Base-by-base conservation (phyloP, 495 filamentous ascomycete genomes). In the Penicillium desertorum region DNA sequence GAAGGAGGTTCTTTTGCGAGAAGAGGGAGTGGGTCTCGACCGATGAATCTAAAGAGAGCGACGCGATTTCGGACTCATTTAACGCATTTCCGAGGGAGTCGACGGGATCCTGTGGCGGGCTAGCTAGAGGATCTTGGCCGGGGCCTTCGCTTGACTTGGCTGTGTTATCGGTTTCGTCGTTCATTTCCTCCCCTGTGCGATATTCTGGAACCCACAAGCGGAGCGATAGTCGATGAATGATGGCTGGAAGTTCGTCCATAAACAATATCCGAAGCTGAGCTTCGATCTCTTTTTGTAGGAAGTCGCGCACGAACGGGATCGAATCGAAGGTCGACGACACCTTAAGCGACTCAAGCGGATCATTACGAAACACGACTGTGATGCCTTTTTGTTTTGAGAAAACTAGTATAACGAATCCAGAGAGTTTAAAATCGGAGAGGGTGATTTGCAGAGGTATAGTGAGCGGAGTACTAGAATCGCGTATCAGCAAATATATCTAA, bases 251-350 rank as follows among this genome's bases (percentile, higher is more conserved):
- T 70, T 98, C 94, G 58, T 98, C 94, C 91, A 98, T 97, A 69
- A 98, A 91, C 63, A 98, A 67, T 46, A 90, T 88, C 41, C 94
- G 83, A 34, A 98, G 76, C 69, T 98, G 94, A n/a, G 81, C 86
- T 73, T 98, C 94, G 64, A 98, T 98, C 55, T 93, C 95, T 65
- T 89, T 91, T 66, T 98, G 94, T 45, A 98, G 79, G 71, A 97
- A 98, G 67, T 98, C 93, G 54, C 93, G 86, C 53, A 98, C 93
- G 63, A 98, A 98, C 10, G 93, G 93, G 63, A 98, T 98, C 11
- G 94, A 96, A 75, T 98, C 94, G 70, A 98, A 98, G 25, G 94
- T 98, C 56, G 91, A 96, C 3, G 94, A 97, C 59, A 98, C 94
- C 77, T 97, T 98, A 60, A 98, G 85, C 14, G 92, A 96, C 65